A percentile compares a stretch with the other conserved stretches of the same genome.
These are phyloP conservation scores for Psidium friedrichsthalianum DNA, from an alignment of 345 rosid genomes.

Conservation along the genomic window DNA sequence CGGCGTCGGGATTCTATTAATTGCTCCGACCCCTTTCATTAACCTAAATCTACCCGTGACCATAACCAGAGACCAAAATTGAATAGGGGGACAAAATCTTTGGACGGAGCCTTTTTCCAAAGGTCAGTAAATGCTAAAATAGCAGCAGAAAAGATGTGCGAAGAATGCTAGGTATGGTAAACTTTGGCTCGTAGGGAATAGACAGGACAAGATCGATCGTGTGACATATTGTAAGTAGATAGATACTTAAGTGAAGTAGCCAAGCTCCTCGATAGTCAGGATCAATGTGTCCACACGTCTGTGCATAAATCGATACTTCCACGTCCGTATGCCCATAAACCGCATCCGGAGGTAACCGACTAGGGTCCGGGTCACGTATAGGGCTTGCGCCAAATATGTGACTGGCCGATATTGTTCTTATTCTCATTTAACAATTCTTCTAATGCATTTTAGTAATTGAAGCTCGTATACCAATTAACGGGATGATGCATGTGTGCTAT, in stretches of 20 bases:
- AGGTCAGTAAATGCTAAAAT: neutral
- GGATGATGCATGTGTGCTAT: neutral
- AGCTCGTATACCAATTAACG: neutral
- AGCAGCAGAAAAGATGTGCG: neutral
- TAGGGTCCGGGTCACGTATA: neutral
- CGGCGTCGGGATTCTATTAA: neutral
- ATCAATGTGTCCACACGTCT: neutral
- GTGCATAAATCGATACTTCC: neutral
- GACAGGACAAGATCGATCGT: neutral
- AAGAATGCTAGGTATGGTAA: neutral
- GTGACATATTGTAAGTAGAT: neutral
- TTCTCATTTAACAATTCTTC: neutral
- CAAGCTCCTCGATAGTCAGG: neutral
- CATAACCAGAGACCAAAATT: neutral
- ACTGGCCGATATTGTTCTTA: neutral
- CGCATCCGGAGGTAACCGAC: neutral
- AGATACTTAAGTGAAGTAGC: neutral
- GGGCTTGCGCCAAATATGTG: neutral
- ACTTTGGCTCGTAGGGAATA: neutral
- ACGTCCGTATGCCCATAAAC: neutral
- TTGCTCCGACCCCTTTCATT: neutral
- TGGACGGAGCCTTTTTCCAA: neutral
- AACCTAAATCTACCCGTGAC: neutral
- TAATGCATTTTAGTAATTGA: neutral
- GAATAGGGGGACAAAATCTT: neutral